Percentiles rank a stretch among this genome's conserved stretches.
phyloP scores from a whole-genome alignment of 306 rosid species.

The Acmispon strigosus region DNA sequence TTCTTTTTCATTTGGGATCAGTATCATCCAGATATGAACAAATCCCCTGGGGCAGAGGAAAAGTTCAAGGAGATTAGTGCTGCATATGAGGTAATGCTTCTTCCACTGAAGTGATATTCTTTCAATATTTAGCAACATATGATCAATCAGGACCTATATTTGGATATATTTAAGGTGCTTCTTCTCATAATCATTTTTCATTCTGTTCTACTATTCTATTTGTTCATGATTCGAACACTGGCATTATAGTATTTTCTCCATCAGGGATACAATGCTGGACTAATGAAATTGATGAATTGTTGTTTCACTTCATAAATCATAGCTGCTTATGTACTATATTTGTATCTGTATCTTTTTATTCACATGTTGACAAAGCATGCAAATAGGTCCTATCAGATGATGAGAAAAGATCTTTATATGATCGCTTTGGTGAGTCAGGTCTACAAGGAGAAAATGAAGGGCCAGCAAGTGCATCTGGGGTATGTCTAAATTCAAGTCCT shows the following conservation, averaged over 20 bases:
- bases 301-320: not conserved
- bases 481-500: constrained; percentile 33
- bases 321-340: constrained; percentile 3
- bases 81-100: constrained; percentile 82
- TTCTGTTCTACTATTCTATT: not conserved
- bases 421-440: constrained; percentile 90
- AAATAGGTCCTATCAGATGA: constrained; percentile 96
- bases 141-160: not conserved
- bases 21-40: constrained; percentile 95
- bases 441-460: constrained; percentile 67
- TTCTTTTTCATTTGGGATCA: constrained; percentile 18
- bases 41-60: constrained; percentile 78
- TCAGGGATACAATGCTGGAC: constrained; percentile 1
- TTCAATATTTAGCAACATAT: not conserved
- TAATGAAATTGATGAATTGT: constrained; percentile 4
- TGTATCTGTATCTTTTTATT: constrained; percentile 26
- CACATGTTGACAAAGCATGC: constrained; percentile 53
- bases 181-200: not conserved
- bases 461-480: constrained; percentile 56
- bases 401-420: constrained; percentile 89
- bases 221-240: constrained; percentile 6
- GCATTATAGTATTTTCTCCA: not conserved
- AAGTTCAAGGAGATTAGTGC: constrained; percentile 94
- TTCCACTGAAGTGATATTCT: not conserved
- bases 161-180: not conserved